These are phyloP conservation scores for Euphorbia corollata DNA, from an alignment of 441 rosid species.

Conservation along the genomic window DNA sequence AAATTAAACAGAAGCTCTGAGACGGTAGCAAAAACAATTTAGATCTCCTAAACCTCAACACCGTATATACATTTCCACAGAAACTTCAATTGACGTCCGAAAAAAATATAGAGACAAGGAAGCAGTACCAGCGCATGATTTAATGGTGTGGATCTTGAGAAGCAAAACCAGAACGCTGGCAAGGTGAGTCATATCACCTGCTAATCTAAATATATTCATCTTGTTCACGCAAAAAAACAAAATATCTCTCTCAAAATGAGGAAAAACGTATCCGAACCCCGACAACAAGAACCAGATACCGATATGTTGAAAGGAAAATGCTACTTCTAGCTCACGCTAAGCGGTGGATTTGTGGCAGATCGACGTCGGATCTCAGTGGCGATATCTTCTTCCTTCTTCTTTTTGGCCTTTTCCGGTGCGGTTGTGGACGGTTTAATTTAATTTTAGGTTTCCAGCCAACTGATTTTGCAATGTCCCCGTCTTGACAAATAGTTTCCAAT, in stretches of 20 bases:
- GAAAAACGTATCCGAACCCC: neutral
- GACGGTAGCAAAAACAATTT: neutral
- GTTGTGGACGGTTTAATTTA: neutral
- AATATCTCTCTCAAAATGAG: neutral
- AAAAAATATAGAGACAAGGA: neutral
- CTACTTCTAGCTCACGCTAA: neutral
- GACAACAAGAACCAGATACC: neutral
- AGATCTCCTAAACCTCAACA: neutral
- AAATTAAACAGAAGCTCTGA: neutral
- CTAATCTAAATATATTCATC: slow-evolving; percentile 71
- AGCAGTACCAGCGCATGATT: slow-evolving; percentile 59
- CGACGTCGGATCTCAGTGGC: slow-evolving; percentile 10
- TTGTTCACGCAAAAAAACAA: slow-evolving; percentile 9
- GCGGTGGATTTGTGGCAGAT: slow-evolving; percentile 1
- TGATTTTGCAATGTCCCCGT: neutral
- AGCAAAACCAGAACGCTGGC: slow-evolving; percentile 64
- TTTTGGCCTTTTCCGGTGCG: neutral
- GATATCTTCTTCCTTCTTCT: no score
- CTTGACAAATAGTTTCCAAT: neutral
- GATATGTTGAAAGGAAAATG: neutral
- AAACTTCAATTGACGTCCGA: neutral
- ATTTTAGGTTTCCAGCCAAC: neutral
- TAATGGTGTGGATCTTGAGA: slow-evolving; percentile 76
- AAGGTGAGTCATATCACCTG: slow-evolving; percentile 75
- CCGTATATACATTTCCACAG: neutral